Evolutionary conservation across 352 stramenopile species (phyloP).

Genomic region (Phytophthora cryptogea): DNA sequence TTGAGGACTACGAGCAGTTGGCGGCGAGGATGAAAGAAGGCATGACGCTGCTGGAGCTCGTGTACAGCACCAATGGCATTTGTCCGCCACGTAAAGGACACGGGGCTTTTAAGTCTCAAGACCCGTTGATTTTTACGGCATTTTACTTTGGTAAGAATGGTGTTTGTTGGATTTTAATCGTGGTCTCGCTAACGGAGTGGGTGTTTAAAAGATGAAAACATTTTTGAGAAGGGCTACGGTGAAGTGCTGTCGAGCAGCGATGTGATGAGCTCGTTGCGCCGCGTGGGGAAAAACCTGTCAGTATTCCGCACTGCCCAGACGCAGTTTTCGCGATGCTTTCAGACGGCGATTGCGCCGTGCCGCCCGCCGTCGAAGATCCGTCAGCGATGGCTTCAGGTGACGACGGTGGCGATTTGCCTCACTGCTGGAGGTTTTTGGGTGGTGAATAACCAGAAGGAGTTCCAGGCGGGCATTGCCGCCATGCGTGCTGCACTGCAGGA

Average conservation of each 20-base stretch:
- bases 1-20: constrained; percentile 43
- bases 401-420: constrained; percentile 57
- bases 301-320: constrained; percentile 46
- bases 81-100: constrained; percentile 56
- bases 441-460: constrained; percentile 68
- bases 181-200: constrained; percentile 3
- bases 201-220: constrained; percentile 19
- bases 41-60: constrained; percentile 50
- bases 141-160: constrained; percentile 52
- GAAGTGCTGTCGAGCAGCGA: constrained; percentile 30
- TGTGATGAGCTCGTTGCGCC: constrained; percentile 48
- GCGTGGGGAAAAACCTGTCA: constrained; percentile 54
- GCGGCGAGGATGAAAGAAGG: constrained; percentile 45
- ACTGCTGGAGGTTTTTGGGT: constrained; percentile 65
- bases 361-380: constrained; percentile 70
- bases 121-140: constrained; percentile 45
- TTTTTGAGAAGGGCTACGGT: constrained; percentile 26
- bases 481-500: constrained; percentile 52
- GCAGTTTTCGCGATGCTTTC: constrained; percentile 61
- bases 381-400: constrained; percentile 74
- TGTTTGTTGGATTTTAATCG: not conserved
- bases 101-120: constrained; percentile 55
- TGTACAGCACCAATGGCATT: constrained; percentile 68
- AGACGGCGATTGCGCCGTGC: constrained; percentile 58
- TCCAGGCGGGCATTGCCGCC: constrained; percentile 49